Evolutionary conservation across 495 filamentous ascomycete genomes (phyloP).

Genomic region (Evansstolkia leycettana): DNA sequence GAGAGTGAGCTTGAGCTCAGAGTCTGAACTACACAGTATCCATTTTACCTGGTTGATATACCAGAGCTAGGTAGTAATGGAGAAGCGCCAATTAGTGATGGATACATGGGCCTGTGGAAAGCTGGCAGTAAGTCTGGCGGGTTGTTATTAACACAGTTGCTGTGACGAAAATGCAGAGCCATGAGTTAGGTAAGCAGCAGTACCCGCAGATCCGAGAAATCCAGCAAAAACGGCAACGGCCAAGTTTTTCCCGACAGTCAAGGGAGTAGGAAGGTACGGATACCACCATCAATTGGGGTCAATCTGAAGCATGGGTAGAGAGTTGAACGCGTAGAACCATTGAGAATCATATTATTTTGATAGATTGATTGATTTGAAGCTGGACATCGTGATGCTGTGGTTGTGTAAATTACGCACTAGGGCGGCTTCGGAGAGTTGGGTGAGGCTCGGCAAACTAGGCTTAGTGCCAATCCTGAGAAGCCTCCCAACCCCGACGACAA

Average conservation of each 20-base stretch:
- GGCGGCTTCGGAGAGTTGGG: conserved; percentile 35
- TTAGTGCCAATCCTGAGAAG: conserved; percentile 36
- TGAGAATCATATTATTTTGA: too few species aligned
- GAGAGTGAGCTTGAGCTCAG: too few species aligned
- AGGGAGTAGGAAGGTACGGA: too few species aligned
- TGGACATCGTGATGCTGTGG: not conserved
- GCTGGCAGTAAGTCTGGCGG: not conserved
- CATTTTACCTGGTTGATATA: too few species aligned
- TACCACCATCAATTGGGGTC: not conserved
- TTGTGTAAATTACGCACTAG: conserved; percentile 16
- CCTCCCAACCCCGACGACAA: conserved; percentile 40
- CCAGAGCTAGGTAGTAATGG: too few species aligned
- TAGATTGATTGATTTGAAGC: not conserved
- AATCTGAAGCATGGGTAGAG: not conserved
- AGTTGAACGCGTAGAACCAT: not conserved
- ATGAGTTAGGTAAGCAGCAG: conserved; percentile 21
- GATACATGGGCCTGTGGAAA: not conserved
- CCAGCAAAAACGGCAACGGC: conserved; percentile 24
- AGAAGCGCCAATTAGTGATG: too few species aligned
- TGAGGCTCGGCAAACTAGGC: conserved; percentile 26
- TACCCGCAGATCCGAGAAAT: conserved; percentile 32
- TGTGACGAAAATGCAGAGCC: conserved; percentile 26
- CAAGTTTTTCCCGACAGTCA: conserved; percentile 4
- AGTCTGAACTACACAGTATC: too few species aligned
- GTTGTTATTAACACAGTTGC: conserved; percentile 13